phyloP scores from a whole-genome alignment of 139 green algal genomes.

The Chara braunii region DNA sequence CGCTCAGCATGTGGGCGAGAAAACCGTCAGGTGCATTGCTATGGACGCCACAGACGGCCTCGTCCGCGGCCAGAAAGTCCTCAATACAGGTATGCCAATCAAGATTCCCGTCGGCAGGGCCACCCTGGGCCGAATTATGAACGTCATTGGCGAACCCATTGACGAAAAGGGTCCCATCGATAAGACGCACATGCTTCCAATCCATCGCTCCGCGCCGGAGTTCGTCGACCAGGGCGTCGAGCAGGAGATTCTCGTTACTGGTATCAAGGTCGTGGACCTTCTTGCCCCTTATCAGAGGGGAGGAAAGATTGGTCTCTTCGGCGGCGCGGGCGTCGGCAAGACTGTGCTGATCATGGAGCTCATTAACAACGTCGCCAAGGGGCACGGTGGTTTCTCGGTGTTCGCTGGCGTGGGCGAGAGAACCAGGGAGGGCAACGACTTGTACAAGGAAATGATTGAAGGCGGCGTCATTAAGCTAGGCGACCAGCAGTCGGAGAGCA shows the following conservation, averaged over 20 bases:
- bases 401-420: constrained; percentile 98
- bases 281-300: constrained; percentile 96
- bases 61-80: constrained; percentile 78
- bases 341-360: constrained; percentile 99
- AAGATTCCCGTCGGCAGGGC: constrained; percentile 89
- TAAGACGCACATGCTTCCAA: constrained; percentile 68
- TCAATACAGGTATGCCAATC: constrained; percentile 88
- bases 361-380: constrained; percentile 99
- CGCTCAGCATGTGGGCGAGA: constrained; percentile 93
- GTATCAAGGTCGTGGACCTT: constrained; percentile 99
- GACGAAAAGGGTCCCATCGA: constrained; percentile 91
- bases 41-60: constrained; percentile 98
- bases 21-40: constrained; percentile 92
- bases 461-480: constrained; percentile 96
- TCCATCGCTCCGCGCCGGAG: constrained; percentile 89
- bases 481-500: constrained; percentile 66
- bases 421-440: constrained; percentile 97
- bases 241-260: constrained; percentile 95
- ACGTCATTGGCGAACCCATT: constrained; percentile 98
- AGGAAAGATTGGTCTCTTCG: constrained; percentile 99
- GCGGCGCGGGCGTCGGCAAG: constrained; percentile 96
- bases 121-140: constrained; percentile 97
- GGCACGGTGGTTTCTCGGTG: constrained; percentile 98
- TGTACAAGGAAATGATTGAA: constrained; percentile 99
- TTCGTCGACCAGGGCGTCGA: constrained; percentile 94